Percentiles rank a stretch among this genome's conserved stretches.
These are phyloP conservation scores for Tylopilus sp. DNA, from an alignment of 1,284 basidiomycete genomes.

Conservation along the genomic window DNA sequence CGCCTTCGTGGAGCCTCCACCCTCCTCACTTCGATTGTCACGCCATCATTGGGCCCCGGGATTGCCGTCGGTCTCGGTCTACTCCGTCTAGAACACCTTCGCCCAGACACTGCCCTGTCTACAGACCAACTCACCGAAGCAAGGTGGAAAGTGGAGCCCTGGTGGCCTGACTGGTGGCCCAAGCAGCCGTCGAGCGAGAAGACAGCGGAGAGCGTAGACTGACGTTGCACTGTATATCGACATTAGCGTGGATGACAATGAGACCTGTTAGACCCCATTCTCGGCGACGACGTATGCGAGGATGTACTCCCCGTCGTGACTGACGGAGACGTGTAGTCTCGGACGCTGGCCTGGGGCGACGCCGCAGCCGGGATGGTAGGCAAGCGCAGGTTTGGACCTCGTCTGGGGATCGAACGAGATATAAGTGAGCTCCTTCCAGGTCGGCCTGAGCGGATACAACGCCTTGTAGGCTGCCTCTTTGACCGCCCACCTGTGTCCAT, in stretches of 20 bases:
- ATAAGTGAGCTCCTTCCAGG: conserved; percentile 76
- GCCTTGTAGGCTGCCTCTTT: conserved; percentile 95
- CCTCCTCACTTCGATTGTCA: conserved; percentile 51
- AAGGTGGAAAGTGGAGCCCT: conserved; percentile 48
- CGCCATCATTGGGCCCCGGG: conserved; percentile 17
- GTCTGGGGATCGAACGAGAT: conserved; percentile 31
- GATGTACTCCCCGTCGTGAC: conserved; percentile 84
- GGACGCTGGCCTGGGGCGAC: conserved; percentile 13
- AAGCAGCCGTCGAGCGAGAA: conserved; percentile 16
- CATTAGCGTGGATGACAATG: neutral
- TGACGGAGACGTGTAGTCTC: conserved; percentile 63
- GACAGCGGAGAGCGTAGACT: conserved; percentile 20
- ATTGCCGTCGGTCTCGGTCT: conserved; percentile 63
- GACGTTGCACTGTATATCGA: conserved; percentile 9
- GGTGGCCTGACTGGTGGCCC: conserved; percentile 75
- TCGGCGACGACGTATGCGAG: conserved; percentile 73
- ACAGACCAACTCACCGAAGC: conserved; percentile 21
- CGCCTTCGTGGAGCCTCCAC: conserved; percentile 65
- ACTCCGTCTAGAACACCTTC: conserved; percentile 64
- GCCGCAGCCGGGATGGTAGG: conserved; percentile 36
- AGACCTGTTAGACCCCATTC: conserved; percentile 10
- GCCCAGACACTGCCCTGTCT: conserved; percentile 22
- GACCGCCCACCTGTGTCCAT: conserved; percentile 64
- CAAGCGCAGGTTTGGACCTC: conserved; percentile 49
- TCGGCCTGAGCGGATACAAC: conserved; percentile 63